These are phyloP conservation scores for Apiospora phragmitis DNA, from an alignment of 2,329 filamentous ascomycete species.

Conservation along the genomic window DNA sequence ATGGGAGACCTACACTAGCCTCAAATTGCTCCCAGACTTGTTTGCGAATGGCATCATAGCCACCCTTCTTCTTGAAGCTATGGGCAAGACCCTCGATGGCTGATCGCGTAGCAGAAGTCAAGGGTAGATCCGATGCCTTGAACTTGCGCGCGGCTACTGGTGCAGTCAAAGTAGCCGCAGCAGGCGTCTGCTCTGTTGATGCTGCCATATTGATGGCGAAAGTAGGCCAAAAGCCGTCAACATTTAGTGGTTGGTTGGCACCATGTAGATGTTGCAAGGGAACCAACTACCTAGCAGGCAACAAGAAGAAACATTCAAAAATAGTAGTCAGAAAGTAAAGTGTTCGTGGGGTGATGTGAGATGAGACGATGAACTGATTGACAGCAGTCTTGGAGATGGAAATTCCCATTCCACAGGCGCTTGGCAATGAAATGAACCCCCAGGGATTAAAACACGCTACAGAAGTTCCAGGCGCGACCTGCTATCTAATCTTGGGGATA, in stretches of 20 bases:
- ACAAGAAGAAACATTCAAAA: background rate
- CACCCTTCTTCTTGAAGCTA: slow-evolving; percentile 83
- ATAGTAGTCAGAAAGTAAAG: background rate
- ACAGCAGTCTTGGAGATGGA: slow-evolving; percentile 4
- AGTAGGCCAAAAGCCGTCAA: slow-evolving; percentile 25
- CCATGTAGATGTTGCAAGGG: background rate
- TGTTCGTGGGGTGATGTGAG: background rate
- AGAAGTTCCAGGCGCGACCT: background rate
- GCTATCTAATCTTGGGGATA: background rate
- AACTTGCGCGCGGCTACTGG: slow-evolving; percentile 46
- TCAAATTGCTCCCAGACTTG: slow-evolving; percentile 75
- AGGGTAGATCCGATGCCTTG: slow-evolving; percentile 73
- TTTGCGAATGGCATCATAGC: slow-evolving; percentile 77
- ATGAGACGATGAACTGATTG: background rate
- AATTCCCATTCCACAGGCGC: slow-evolving; percentile 3
- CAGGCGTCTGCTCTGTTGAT: slow-evolving; percentile 28
- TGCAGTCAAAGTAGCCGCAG: slow-evolving; percentile 19
- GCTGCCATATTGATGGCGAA: slow-evolving; percentile 14
- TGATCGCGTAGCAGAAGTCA: slow-evolving; percentile 70
- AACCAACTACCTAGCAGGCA: background rate
- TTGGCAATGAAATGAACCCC: background rate
- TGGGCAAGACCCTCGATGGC: slow-evolving; percentile 77
- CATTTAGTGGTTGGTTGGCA: slow-evolving; percentile 18
- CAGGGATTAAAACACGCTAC: slow-evolving; percentile 3
- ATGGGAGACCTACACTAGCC: slow-evolving; percentile 55